Base-by-base conservation (phyloP, 192 early-diverging fungal species). In the Backusella liffmaniae region DNA sequence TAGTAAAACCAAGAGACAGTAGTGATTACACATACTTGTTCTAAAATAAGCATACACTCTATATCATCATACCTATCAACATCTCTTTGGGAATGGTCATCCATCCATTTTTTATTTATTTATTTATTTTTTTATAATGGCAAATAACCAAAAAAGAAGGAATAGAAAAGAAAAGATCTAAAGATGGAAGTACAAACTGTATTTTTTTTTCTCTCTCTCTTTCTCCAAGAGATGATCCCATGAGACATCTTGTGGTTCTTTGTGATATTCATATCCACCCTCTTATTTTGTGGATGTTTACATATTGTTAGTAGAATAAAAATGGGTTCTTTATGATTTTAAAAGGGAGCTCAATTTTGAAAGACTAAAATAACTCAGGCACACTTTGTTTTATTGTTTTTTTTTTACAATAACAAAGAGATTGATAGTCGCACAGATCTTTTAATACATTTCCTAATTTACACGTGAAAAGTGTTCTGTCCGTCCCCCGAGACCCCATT, bases 381-480 rank as follows among this genome's bases (percentile, higher is more conserved):
- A 62, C 56, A n/a, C 56, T 29, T 32, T 32, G 32, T 32, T 32
- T 32, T 32, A 32, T 32, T 32, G 32, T 32, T 32, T 32, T 32
- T 32, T 32, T 32, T 12, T 21, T 56, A 12, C 15, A 44, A 44
- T 16, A 21, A 53, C 56, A 26, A 59, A 59, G 56, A 26, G 56
- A 12, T 59, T 9, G 7, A 59, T 30, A 1, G 56, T 59, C 56
- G 56, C 23, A 59, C 56, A 59, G 56, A 56, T 59, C 53, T 23
- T 56, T 59, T 59, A 59, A 59, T 23, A 26, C 23, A 59, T 26
- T 59, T 23, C 21, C 23, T 67, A 35, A 36, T 16, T 67, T 36
- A 36, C 66, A 67, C 66, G 66, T 67, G 66, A 67, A 67, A 70
- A 70, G 53, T 10, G 6, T 59, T 21, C 7, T 59, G 46, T 49